phyloP scores from a whole-genome alignment of 2,329 filamentous ascomycete genomes.

The Blastomyces gilchristii region DNA sequence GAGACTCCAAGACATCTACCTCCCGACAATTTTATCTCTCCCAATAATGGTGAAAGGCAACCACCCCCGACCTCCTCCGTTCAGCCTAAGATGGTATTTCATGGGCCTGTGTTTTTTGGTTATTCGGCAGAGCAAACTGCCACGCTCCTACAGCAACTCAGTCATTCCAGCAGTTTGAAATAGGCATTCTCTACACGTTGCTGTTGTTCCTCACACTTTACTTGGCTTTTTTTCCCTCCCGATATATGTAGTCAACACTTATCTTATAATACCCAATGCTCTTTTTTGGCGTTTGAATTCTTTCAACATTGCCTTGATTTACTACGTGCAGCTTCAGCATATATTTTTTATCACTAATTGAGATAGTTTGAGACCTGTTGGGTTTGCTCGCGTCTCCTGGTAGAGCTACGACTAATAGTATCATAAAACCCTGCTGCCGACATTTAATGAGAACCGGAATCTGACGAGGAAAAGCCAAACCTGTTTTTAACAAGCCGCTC shows the following conservation, averaged over 20 bases:
- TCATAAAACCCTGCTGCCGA: too few species aligned
- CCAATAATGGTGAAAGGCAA: not conserved
- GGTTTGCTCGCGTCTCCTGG: too few species aligned
- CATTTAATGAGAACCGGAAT: too few species aligned
- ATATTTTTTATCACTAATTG: too few species aligned
- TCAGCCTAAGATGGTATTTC: conserved; percentile 58
- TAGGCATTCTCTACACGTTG: not conserved
- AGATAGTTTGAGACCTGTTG: too few species aligned
- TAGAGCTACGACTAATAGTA: too few species aligned
- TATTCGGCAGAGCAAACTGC: conserved; percentile 79
- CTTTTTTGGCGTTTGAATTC: not conserved
- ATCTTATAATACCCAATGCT: not conserved
- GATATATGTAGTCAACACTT: not conserved
- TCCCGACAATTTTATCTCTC: not conserved
- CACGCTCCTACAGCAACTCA: conserved; percentile 55
- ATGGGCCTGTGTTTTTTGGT: conserved; percentile 86
- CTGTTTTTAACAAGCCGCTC: too few species aligned
- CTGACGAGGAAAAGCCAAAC: too few species aligned
- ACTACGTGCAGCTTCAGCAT: not conserved
- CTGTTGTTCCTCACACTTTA: conserved; percentile 22
- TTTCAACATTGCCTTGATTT: not conserved
- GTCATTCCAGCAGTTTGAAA: not conserved
- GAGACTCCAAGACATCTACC: not conserved
- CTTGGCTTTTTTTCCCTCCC: not conserved
- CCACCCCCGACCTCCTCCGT: conserved; percentile 4